These are phyloP conservation scores for Gaeumannomyces tritici DNA, from an alignment of 2,329 filamentous ascomycete species.

Conservation along the genomic window DNA sequence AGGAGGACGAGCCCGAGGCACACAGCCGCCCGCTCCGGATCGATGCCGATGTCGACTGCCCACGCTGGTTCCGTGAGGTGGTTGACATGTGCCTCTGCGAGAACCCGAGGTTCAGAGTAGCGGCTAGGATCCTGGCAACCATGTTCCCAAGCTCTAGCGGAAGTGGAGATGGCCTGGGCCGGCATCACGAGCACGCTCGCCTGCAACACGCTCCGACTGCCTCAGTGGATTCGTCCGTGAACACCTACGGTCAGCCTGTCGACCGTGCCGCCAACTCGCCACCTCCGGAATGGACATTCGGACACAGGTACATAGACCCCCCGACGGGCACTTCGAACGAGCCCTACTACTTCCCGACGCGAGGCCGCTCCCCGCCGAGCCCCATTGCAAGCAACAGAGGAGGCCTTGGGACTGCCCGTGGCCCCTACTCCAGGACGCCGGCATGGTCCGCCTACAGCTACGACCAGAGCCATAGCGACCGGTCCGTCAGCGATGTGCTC, in stretches of 20 bases:
- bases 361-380: constrained; percentile 45
- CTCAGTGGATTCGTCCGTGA: constrained; percentile 21
- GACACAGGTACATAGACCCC: constrained; percentile 25
- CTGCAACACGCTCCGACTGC: constrained; percentile 21
- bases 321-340: constrained; percentile 27
- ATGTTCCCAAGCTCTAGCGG: constrained; percentile 48
- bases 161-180: neutral
- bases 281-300: constrained; percentile 33
- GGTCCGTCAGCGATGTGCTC: neutral
- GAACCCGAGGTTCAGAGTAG: constrained; percentile 60
- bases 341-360: constrained; percentile 32
- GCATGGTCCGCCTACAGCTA: constrained; percentile 7
- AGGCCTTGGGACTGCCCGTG: constrained; percentile 16
- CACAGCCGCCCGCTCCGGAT: constrained; percentile 61
- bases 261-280: constrained; percentile 26
- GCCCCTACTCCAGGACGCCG: constrained; percentile 10
- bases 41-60: constrained; percentile 51
- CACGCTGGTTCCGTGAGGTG: constrained; percentile 68
- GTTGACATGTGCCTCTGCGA: constrained; percentile 69
- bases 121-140: constrained; percentile 62
- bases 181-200: constrained; percentile 6
- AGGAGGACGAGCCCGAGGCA: constrained; percentile 82
- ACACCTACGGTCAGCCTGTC: constrained; percentile 21
- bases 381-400: constrained; percentile 35
- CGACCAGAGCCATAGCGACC: constrained; percentile 2